Percentiles rank a stretch among this genome's conserved stretches.
These are phyloP conservation scores for Trichodelitschia bisporula DNA, from an alignment of 495 filamentous ascomycete species.

Conservation along the genomic window DNA sequence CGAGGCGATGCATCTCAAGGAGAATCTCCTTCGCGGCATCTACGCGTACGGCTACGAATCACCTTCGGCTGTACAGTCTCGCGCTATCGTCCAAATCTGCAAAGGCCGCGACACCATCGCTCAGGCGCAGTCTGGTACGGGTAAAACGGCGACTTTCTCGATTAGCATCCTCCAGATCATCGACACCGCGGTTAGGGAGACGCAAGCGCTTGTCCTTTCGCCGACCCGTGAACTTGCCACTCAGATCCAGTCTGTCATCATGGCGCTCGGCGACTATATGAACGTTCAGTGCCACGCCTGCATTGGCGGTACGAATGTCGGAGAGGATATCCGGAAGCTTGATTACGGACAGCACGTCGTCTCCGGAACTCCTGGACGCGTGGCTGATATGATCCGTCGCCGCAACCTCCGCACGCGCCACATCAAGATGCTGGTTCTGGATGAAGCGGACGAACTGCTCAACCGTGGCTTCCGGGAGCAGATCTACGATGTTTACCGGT, in stretches of 20 bases:
- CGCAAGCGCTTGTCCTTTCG: constrained; percentile 88
- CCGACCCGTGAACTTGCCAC: constrained; percentile 94
- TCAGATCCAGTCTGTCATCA: constrained; percentile 93
- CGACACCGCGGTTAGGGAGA: constrained; percentile 41
- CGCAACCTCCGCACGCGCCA: constrained; percentile 76
- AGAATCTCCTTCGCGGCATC: constrained; percentile 87
- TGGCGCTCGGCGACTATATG: constrained; percentile 98
- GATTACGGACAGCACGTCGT: constrained; percentile 95
- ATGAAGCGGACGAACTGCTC: constrained; percentile 78
- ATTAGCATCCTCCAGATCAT: constrained; percentile 86
- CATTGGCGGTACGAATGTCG: constrained; percentile 93
- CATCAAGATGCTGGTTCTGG: constrained; percentile 98
- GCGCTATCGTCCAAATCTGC: constrained; percentile 95
- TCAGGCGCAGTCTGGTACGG: constrained; percentile 96
- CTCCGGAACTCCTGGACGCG: constrained; percentile 82
- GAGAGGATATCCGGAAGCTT: constrained; percentile 90
- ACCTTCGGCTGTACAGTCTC: constrained; percentile 86
- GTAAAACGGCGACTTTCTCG: constrained; percentile 97
- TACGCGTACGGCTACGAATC: constrained; percentile 98
- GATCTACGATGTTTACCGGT: constrained; percentile 98
- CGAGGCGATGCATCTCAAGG: constrained; percentile 73
- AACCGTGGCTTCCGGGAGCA: constrained; percentile 95
- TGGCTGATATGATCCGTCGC: constrained; percentile 96
- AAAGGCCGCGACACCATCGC: constrained; percentile 97
- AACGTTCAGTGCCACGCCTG: constrained; percentile 98